Conservation (phyloP, 164 flowering plant genomes). For the Aristolochia californica region DNA sequence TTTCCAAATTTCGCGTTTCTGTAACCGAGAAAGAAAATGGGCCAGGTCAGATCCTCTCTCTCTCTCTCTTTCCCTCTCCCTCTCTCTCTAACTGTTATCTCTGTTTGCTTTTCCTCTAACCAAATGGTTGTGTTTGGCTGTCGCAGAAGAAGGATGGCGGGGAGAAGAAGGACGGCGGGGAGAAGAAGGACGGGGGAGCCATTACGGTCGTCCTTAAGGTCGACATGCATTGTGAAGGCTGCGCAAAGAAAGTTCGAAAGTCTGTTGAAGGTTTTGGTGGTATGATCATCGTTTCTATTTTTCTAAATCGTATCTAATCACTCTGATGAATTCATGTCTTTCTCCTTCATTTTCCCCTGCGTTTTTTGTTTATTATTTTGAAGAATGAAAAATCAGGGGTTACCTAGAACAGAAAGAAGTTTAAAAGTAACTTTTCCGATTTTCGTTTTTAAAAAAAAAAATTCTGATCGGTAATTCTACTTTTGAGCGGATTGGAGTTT, state of each 20-base stretch:
- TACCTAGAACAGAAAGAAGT: not conserved
- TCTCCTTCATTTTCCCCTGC: not conserved
- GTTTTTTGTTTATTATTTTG: not conserved
- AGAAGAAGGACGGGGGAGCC: conserved; percentile 32
- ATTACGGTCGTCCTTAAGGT: conserved; percentile 49
- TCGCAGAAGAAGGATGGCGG: conserved; percentile 1
- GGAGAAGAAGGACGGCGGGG: conserved; percentile 14
- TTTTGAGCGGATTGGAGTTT: not conserved
- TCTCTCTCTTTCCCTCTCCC: not conserved
- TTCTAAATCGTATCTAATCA: not conserved
- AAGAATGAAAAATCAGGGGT: not conserved
- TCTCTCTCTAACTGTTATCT: not conserved
- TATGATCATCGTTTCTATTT: conserved; percentile 11
- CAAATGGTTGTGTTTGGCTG: not conserved
- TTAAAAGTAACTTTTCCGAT: not conserved
- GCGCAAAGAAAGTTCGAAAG: conserved; percentile 57
- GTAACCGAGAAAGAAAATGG: not conserved
- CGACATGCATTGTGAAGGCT: conserved; percentile 91
- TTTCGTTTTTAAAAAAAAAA: not conserved
- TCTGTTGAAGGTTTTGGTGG: conserved; percentile 41
- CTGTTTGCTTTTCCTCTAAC: not conserved
- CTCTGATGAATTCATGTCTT: not conserved
- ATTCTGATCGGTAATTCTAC: not conserved
- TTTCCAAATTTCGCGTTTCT: not conserved
- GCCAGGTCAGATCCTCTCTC: not conserved